phyloP scores from a whole-genome alignment of 2,329 filamentous ascomycete genomes.

The Elsinoe arachidis region DNA sequence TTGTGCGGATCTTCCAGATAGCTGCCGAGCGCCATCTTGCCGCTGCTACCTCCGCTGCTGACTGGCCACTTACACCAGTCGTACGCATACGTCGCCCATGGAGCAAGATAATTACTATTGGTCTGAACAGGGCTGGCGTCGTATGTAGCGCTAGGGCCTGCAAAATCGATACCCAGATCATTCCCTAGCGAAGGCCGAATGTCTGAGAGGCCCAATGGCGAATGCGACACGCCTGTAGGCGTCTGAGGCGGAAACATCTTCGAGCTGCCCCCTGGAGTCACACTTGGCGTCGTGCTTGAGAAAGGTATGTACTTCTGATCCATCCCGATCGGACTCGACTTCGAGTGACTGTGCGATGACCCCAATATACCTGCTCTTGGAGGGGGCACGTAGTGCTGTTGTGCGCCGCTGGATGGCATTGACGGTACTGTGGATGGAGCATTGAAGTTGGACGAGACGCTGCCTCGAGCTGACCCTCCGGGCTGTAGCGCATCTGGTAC shows the following conservation, averaged over 20 bases:
- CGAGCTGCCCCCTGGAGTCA: constrained; percentile 16
- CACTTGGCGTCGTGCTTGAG: constrained; percentile 46
- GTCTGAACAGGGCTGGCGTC: constrained; percentile 58
- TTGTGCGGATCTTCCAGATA: constrained; percentile 98
- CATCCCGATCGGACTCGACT: constrained; percentile 66
- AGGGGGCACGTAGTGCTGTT: constrained; percentile 51
- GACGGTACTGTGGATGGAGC: constrained; percentile 37
- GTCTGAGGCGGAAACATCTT: constrained; percentile 38
- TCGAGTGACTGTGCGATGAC: constrained; percentile 67
- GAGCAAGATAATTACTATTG: constrained; percentile 87
- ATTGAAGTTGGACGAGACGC: constrained; percentile 38
- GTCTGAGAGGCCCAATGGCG: constrained; percentile 82
- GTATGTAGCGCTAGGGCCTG: constrained; percentile 49
- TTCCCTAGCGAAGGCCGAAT: constrained; percentile 83
- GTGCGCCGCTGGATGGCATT: constrained; percentile 40
- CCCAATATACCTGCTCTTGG: constrained; percentile 58
- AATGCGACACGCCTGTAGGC: constrained; percentile 60
- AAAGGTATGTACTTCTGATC: constrained; percentile 56
- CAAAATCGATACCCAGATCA: constrained; percentile 59
- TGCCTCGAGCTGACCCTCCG: constrained; percentile 43
- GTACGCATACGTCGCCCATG: constrained; percentile 92
- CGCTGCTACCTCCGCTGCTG: constrained; percentile 59
- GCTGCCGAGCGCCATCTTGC: constrained; percentile 90
- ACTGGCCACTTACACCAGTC: constrained; percentile 99
- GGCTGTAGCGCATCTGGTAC: constrained; percentile 55